phyloP scores from a whole-genome alignment of 495 filamentous ascomycete genomes.

The Ascobolus immersus region DNA sequence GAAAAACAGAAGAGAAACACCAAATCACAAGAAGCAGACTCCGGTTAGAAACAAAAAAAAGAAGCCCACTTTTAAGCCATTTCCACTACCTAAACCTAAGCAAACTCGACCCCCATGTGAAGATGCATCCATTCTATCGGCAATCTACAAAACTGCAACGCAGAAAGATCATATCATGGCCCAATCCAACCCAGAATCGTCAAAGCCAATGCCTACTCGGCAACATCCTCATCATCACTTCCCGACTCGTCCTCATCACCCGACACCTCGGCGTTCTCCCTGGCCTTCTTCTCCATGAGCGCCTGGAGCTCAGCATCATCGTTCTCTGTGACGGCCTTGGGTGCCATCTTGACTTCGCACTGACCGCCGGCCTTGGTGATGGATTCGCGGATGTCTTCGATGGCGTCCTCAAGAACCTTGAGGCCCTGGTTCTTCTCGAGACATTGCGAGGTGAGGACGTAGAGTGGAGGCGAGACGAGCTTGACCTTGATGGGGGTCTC shows the following conservation, averaged over 20 bases:
- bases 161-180: too few relatives aligned
- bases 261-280: slow-evolving; percentile 89
- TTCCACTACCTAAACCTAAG: too few relatives aligned
- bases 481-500: slow-evolving; percentile 92
- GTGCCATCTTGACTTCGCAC: slow-evolving; percentile 82
- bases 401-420: slow-evolving; percentile 56
- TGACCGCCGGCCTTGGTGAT: slow-evolving; percentile 51
- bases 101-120: too few relatives aligned
- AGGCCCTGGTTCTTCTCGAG: slow-evolving; percentile 79
- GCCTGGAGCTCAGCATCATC: slow-evolving; percentile 92
- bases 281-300: slow-evolving; percentile 95
- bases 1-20: too few relatives aligned
- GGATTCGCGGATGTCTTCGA: slow-evolving; percentile 50
- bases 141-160: too few relatives aligned
- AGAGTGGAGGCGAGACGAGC: slow-evolving; percentile 81
- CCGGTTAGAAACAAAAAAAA: too few relatives aligned
- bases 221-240: slow-evolving; percentile 47
- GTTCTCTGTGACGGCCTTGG: slow-evolving; percentile 94
- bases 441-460: slow-evolving; percentile 79
- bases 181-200: too few relatives aligned
- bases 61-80: too few relatives aligned
- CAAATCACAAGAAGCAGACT: too few relatives aligned
- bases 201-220: too few relatives aligned
- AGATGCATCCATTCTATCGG: too few relatives aligned
- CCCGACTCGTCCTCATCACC: slow-evolving; percentile 87